Evolutionary conservation across 495 filamentous ascomycete genomes (phyloP), one percentile per base, ranked within the genome.

Genomic region (Talaromyces ruber): DNA sequence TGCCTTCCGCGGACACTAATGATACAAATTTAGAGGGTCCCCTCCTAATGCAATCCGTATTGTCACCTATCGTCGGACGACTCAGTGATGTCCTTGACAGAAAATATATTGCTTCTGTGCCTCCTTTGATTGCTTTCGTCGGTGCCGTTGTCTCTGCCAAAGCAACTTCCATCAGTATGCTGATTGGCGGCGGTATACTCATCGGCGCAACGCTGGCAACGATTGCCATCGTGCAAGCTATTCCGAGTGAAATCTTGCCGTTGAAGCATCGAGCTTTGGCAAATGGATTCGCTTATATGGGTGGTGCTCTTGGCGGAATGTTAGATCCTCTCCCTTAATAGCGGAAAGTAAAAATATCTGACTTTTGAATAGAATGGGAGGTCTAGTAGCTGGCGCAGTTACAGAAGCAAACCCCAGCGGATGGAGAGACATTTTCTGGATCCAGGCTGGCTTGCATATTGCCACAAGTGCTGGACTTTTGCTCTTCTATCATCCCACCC

Each of bases 371-470:
- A 81, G 78, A 25, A 65, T 79, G 52, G 81, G 76, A 14, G 65
- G 71, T 16, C 65, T 83, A 2, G 76, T 76, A 34, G 79, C 80
- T 4, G 81, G 81, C 8, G 81, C 72, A n/a, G 74, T 82, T 4
- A 82, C 81, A 0, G 81, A 82, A 56, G 62, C 68, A 1, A 71
- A 67, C 64, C 52, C 71, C 1, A 65, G 63, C 0, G 82, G 82
- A 21, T 84, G 82, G 82, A 72, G 82, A 3, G 74, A 76, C 58
- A 83, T 83, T 58, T 84, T 83, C 70, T 84, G 81, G 82, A 82
- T 84, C 16, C 82, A 84, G 68, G 82, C 82, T 0, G 80, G 72
- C 2, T 79, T 83, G 63, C 81, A 83, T 56, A 70, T 69, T 18
- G 64, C 71, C 8, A 81, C 78, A 1, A 68, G 75, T 0, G 22